phyloP scores from a whole-genome alignment of 2,329 filamentous ascomycete genomes.

The Claviceps monticola region DNA sequence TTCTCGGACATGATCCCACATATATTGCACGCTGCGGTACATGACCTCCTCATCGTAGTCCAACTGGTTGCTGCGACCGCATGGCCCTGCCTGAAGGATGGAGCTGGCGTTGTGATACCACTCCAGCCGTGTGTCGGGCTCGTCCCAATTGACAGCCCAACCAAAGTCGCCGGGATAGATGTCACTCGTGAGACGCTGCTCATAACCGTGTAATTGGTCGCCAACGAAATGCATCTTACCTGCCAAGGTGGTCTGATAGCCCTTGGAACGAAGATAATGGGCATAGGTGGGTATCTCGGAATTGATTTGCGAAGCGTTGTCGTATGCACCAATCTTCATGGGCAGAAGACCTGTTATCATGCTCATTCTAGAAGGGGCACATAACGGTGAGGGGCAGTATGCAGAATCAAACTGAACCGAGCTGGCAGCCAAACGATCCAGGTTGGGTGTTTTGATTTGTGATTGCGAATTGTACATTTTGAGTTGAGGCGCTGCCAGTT shows the following conservation, averaged over 20 bases:
- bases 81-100: constrained; percentile 77
- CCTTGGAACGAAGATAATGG: constrained; percentile 72
- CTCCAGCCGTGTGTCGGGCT: constrained; percentile 71
- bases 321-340: constrained; percentile 81
- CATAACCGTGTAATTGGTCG: constrained; percentile 88
- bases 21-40: constrained; percentile 76
- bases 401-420: constrained; percentile 87
- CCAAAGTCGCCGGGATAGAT: constrained; percentile 92
- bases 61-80: constrained; percentile 83
- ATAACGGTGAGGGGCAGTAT: constrained; percentile 88
- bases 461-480: constrained; percentile 85
- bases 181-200: constrained; percentile 82
- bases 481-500: constrained; percentile 78
- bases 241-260: constrained; percentile 80
- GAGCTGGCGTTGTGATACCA: constrained; percentile 97
- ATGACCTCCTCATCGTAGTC: constrained; percentile 96
- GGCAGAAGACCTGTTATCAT: constrained; percentile 88
- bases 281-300: constrained; percentile 84
- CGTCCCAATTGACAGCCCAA: constrained; percentile 93
- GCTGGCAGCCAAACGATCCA: constrained; percentile 66
- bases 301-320: constrained; percentile 75
- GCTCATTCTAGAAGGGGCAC: constrained; percentile 83
- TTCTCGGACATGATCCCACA: constrained; percentile 82
- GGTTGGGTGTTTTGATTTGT: constrained; percentile 82
- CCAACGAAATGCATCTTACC: constrained; percentile 98